Percentiles rank a stretch among this genome's conserved stretches.
Evolutionary conservation across 441 rosid species (phyloP).

Genomic region (Populus hybrid): DNA sequence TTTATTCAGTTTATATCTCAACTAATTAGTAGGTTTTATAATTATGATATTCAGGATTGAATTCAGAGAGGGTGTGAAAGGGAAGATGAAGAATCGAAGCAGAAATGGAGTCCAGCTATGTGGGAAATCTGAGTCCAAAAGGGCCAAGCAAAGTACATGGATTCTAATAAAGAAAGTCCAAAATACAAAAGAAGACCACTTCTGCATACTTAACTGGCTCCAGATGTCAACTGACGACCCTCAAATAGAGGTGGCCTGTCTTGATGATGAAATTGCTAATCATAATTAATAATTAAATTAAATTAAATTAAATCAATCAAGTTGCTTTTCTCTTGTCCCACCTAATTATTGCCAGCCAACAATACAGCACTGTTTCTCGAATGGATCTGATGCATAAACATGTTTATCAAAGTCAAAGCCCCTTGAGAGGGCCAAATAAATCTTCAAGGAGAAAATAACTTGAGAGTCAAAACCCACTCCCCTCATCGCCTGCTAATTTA

Average conservation of each 20-base stretch:
- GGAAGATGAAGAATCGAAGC: not conserved
- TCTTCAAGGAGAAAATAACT: not conserved
- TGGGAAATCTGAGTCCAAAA: not conserved
- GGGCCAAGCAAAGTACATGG: too few relatives aligned
- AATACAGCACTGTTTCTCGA: slow-evolving; percentile 7
- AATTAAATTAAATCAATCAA: not conserved
- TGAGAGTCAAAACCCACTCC: not conserved
- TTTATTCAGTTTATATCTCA: too few relatives aligned
- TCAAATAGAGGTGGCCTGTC: not conserved
- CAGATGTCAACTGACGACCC: not conserved
- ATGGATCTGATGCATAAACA: not conserved
- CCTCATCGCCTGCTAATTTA: slow-evolving; percentile 1
- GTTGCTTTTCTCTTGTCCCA: slow-evolving; percentile 15
- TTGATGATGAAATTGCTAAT: not conserved
- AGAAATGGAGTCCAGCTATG: not conserved
- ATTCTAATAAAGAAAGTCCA: too few relatives aligned
- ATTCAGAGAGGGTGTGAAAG: too few relatives aligned
- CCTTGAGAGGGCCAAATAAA: not conserved
- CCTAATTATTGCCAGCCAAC: slow-evolving; percentile 33
- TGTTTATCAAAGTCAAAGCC: slow-evolving; percentile 8
- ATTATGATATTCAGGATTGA: not conserved
- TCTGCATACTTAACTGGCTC: too few relatives aligned
- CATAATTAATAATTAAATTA: not conserved
- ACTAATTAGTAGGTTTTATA: too few relatives aligned
- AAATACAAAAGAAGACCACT: too few relatives aligned